A percentile compares a stretch with the other conserved stretches of the same genome.
Conservation (phyloP, 2,329 filamentous ascomycete genomes). For the Penicillium vulpinum region DNA sequence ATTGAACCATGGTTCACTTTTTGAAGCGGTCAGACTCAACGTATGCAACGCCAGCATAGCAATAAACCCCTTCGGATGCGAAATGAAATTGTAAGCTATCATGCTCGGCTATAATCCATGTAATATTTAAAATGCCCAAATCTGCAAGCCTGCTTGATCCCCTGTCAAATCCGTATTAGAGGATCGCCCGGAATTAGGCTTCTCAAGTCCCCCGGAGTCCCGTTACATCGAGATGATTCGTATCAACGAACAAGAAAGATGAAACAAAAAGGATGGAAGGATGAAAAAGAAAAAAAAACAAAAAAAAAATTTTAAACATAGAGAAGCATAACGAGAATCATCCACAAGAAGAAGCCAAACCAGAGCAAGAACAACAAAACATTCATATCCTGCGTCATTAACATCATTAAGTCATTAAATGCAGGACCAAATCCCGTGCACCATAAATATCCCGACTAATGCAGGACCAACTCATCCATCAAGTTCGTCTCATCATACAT, state of each 20-base stretch:
- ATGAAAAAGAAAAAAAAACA: constrained; percentile 6
- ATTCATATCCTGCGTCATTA: constrained; percentile 2
- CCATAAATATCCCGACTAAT: neutral
- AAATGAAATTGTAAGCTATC: neutral
- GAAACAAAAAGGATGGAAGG: neutral
- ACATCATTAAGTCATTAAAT: constrained; percentile 13
- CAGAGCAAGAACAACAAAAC: constrained; percentile 6
- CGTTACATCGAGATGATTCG: neutral
- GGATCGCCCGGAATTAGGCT: constrained; percentile 5
- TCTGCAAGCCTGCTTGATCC: neutral
- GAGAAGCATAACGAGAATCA: neutral
- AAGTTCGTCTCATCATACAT: neutral
- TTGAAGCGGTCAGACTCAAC: constrained; percentile 15
- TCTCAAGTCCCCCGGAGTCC: neutral
- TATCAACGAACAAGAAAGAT: neutral
- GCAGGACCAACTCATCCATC: constrained; percentile 7
- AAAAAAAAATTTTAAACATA: neutral
- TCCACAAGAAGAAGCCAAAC: constrained; percentile 4
- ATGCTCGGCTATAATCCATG: neutral
- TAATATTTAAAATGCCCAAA: neutral
- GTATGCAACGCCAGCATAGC: constrained; percentile 19
- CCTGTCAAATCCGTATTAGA: constrained; percentile 1
- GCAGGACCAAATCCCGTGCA: constrained; percentile 4
- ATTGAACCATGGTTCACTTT: neutral
- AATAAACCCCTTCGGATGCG: neutral